Base-by-base conservation (phyloP, 768 basidiomycete species). In the Mycena amicta region DNA sequence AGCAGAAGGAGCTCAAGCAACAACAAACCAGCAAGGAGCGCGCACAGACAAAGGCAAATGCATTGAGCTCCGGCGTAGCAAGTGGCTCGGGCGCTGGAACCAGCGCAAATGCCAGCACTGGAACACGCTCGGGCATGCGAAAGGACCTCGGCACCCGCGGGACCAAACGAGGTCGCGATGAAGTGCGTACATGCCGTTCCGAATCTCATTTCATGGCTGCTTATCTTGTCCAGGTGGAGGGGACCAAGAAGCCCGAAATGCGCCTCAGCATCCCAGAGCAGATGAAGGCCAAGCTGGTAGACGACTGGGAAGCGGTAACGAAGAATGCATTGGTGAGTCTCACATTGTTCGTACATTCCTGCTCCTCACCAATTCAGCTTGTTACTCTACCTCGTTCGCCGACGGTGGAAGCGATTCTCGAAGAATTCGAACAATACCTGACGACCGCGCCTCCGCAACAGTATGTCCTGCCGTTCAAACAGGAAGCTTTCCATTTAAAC, bases 301-400 rank as follows among this genome's bases (percentile, higher is more conserved):
- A 98, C 68, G 97, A 98, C 65, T 99, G 97, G 97, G 96, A 98
- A 73, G 85, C 88, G 4, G 87, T 98, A 37, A 98, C 97, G 53
- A 98, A 97, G 77, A 92, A 95, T 70, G 86, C 87, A 65, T 91
- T 94, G 83, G 96, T 90, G 57, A 74, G 67, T 61, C 25, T 41
- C 16, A 37, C 20, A 22, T 50, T 18, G 30, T 43, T 52, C 31
- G 4, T 26, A 28, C 45, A 47, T 27, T 29, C n/a, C n/a, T n/a
- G n/a, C 45, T 30, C 54, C 40, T 23, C 27, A 43, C 26, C 22
- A 27, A 12, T 18, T n/a, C 66, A 98, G 94, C 80, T 97, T 49
- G 91, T 98, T 2, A 77, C 88, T 0, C 76, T 99, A 5, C 94
- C 95, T 22, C 83, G 94, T 27, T 78, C 71, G 20, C 95, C 94